A percentile compares a stretch with the other conserved stretches of the same genome.
Evolutionary conservation across 129 eudicot genomes (phyloP).

Genomic region (Helichrysum umbraculigerum): DNA sequence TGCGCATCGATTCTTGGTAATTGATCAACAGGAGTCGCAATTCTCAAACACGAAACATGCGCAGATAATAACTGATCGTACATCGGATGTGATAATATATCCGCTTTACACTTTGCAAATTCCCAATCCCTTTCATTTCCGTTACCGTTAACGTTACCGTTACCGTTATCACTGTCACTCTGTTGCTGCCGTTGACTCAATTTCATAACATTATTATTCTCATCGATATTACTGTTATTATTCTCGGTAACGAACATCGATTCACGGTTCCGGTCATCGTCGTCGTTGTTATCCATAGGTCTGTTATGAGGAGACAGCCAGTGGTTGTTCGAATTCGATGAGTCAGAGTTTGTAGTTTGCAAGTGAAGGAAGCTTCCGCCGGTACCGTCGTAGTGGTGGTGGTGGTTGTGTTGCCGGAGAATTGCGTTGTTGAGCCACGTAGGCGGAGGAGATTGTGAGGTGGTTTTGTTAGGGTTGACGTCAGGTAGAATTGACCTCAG

Average conservation of each 20-base stretch:
- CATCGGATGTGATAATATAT: conserved; percentile 69
- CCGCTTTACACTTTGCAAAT: conserved; percentile 73
- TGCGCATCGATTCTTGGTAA: conserved; percentile 87
- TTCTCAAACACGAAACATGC: conserved; percentile 77
- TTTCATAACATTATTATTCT: conserved; percentile 31
- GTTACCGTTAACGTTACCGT: conserved; percentile 24
- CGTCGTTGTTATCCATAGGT: conserved; percentile 38
- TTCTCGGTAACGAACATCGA: conserved; percentile 34
- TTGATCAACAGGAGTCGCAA: conserved; percentile 94
- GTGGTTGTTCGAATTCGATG: conserved; percentile 58
- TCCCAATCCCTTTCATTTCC: conserved; percentile 54
- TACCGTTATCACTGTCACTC: conserved; percentile 36
- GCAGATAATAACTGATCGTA: conserved; percentile 80
- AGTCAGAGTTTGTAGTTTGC: conserved; percentile 55
- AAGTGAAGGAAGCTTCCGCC: conserved; percentile 46
- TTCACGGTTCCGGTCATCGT: conserved; percentile 41
- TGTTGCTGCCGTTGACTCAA: conserved; percentile 33
- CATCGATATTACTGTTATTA: conserved; percentile 30
- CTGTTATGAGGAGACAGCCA: conserved; percentile 49
- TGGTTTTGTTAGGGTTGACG: conserved; percentile 21
- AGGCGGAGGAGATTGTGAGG: conserved; percentile 38
- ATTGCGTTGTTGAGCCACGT: conserved; percentile 64
- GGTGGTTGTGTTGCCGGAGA: conserved; percentile 51
- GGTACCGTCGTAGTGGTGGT: conserved; percentile 29
- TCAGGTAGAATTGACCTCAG: conserved; percentile 42